Percentiles rank a stretch among this genome's conserved stretches.
phyloP scores from a whole-genome alignment of 2,329 filamentous ascomycete genomes.

The Didymella segeticola region DNA sequence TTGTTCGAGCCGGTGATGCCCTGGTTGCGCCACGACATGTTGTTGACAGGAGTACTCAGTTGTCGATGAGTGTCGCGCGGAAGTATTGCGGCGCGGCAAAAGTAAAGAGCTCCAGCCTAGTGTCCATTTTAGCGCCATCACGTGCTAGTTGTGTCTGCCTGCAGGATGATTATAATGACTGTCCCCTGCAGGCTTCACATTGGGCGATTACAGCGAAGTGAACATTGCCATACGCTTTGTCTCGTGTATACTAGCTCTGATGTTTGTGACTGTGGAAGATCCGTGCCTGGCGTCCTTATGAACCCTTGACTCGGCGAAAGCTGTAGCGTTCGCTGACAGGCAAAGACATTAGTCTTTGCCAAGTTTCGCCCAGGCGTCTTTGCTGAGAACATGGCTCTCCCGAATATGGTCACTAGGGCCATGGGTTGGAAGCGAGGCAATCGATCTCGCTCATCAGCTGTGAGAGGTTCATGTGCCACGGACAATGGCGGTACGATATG shows the following conservation, averaged over 20 bases:
- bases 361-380: not conserved
- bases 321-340: not conserved
- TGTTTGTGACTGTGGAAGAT: not conserved
- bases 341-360: not conserved
- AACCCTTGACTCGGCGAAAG: not conserved
- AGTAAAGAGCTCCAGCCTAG: not conserved
- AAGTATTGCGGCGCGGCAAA: slow-evolving; percentile 12
- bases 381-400: not conserved
- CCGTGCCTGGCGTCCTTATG: not conserved
- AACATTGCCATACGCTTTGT: not conserved
- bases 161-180: not conserved
- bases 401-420: not conserved
- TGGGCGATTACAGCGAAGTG: not conserved
- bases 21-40: slow-evolving; percentile 70
- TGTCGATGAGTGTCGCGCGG: slow-evolving; percentile 20
- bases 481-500: too few species aligned
- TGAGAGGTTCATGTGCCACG: too few species aligned
- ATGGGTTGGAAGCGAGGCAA: too few species aligned
- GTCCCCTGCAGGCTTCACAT: not conserved
- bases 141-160: not conserved
- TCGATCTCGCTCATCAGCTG: too few species aligned
- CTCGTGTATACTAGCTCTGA: not conserved
- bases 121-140: not conserved
- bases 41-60: slow-evolving; percentile 16
- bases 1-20: slow-evolving; percentile 99